Conservation (phyloP, 306 rosid genomes). For the Corylus heterophylla region DNA sequence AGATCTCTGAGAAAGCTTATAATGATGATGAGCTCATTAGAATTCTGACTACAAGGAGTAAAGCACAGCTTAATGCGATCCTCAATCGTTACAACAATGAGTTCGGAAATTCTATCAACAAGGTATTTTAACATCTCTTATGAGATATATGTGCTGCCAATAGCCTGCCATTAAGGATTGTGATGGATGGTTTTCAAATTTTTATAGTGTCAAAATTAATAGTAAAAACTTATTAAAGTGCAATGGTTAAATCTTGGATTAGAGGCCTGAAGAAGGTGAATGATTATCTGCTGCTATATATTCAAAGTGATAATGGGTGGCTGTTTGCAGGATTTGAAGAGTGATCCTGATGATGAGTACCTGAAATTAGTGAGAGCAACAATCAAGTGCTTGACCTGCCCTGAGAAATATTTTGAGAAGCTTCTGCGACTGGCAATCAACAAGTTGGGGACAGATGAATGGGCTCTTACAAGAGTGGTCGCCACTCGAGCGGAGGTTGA, state of each 20-base stretch:
- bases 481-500: conserved; percentile 87
- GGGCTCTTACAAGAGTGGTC: conserved; percentile 81
- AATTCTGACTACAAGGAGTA: conserved; percentile 74
- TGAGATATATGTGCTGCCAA: conserved; percentile 1
- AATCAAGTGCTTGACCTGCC: conserved; percentile 61
- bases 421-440: conserved; percentile 60
- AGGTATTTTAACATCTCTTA: conserved; percentile 46
- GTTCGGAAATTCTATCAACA: conserved; percentile 66
- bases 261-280: not conserved
- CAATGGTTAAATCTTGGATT: not conserved
- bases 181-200: too few species aligned
- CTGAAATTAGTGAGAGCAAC: conserved; percentile 65
- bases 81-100: conserved; percentile 68
- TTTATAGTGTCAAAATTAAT: not conserved
- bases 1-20: conserved; percentile 59
- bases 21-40: conserved; percentile 65
- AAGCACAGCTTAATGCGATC: conserved; percentile 68
- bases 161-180: too few species aligned
- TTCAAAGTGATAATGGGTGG: conserved; percentile 24
- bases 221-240: too few species aligned
- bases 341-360: conserved; percentile 60
- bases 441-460: conserved; percentile 79
- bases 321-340: conserved; percentile 73
- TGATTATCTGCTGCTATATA: conserved; percentile 1
- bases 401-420: conserved; percentile 78